Evolutionary conservation across 1,139 yeast genomes (phyloP).

Genomic region (Blastobotrys illinoisensis): DNA sequence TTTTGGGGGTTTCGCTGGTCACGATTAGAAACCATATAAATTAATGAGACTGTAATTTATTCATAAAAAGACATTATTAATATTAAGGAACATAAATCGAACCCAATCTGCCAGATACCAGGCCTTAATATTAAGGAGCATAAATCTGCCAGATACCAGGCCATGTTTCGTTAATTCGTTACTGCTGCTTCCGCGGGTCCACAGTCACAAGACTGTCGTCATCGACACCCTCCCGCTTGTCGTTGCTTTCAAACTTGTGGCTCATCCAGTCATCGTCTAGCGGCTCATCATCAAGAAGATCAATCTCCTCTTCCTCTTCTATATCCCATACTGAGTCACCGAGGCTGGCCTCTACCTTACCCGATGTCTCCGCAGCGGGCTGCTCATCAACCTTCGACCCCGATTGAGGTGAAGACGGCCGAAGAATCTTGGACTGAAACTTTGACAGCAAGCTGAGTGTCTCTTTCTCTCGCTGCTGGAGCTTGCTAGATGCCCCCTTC

Average conservation of each 20-base stretch:
- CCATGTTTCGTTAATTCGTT: background rate
- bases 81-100: no score
- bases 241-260: slow-evolving; percentile 24
- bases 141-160: background rate
- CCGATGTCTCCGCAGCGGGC: background rate
- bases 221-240: slow-evolving; percentile 14
- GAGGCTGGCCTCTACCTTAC: slow-evolving; percentile 1
- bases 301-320: slow-evolving; percentile 5
- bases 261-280: slow-evolving; percentile 20
- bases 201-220: slow-evolving; percentile 27
- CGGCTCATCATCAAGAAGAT: slow-evolving; percentile 18
- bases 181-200: slow-evolving; percentile 16
- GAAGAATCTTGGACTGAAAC: slow-evolving; percentile 24
- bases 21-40: background rate
- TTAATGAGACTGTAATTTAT: background rate
- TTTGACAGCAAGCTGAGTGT: slow-evolving; percentile 19
- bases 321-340: background rate
- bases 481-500: slow-evolving; percentile 2
- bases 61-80: background rate
- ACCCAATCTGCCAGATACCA: no score
- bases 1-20: background rate
- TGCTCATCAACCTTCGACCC: background rate
- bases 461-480: slow-evolving; percentile 10
- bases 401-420: slow-evolving; percentile 5
- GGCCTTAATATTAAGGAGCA: no score